Percentiles rank a stretch among this genome's conserved stretches.
phyloP scores from a whole-genome alignment of 192 early-diverging fungal species.

The Backusella parvicylindrica region DNA sequence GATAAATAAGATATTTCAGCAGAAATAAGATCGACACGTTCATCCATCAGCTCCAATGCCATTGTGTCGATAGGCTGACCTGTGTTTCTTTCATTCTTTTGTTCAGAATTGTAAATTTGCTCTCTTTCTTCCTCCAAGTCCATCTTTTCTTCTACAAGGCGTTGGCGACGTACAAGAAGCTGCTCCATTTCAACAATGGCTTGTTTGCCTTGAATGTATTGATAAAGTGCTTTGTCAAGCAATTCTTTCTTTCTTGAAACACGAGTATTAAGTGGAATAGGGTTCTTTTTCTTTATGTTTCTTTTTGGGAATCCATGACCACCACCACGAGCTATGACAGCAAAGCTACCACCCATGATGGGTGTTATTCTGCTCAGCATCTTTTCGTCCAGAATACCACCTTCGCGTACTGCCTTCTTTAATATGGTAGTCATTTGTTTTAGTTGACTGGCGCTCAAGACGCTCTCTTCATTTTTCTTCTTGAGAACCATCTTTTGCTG shows the following conservation, averaged over 20 bases:
- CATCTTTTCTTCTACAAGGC: slow-evolving; percentile 43
- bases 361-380: slow-evolving; percentile 19
- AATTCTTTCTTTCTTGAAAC: slow-evolving; percentile 50
- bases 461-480: slow-evolving; percentile 53
- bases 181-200: slow-evolving; percentile 50
- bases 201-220: slow-evolving; percentile 52
- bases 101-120: slow-evolving; percentile 38
- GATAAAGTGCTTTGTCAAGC: slow-evolving; percentile 50
- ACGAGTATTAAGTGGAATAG: slow-evolving; percentile 23
- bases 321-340: slow-evolving; percentile 28
- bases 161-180: slow-evolving; percentile 40
- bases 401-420: slow-evolving; percentile 41
- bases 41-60: slow-evolving; percentile 50
- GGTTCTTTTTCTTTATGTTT: slow-evolving; percentile 21
- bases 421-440: slow-evolving; percentile 47
- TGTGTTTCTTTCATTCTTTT: slow-evolving; percentile 14
- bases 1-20: slow-evolving; percentile 57
- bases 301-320: slow-evolving; percentile 25
- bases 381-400: slow-evolving; percentile 30
- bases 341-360: slow-evolving; percentile 38
- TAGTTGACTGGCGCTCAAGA: slow-evolving; percentile 32
- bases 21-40: slow-evolving; percentile 51
- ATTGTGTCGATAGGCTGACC: slow-evolving; percentile 23
- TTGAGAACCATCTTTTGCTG: slow-evolving; percentile 56
- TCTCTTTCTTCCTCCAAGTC: slow-evolving; percentile 49